Percentiles rank a stretch among this genome's conserved stretches.
Evolutionary conservation across 2,329 filamentous ascomycete genomes (phyloP).

Genomic region (Colletotrichum melonis): DNA sequence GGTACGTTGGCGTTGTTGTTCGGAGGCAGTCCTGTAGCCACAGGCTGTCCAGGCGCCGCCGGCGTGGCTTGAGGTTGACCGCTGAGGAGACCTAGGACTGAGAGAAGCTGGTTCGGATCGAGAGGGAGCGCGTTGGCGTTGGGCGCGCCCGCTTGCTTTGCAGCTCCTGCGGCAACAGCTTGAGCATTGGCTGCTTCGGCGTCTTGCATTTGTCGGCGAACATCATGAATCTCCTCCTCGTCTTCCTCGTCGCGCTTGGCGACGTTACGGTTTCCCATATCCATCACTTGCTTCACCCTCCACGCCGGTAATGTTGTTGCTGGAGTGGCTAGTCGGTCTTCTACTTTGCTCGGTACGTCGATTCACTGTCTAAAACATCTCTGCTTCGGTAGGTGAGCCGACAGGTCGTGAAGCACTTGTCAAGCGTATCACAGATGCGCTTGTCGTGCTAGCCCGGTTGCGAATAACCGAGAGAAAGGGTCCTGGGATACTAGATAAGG

Average conservation of each 20-base stretch:
- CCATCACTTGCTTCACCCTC: background rate
- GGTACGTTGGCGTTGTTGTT: conserved; percentile 32
- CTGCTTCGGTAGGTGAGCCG: conserved; percentile 10
- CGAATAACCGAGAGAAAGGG: background rate
- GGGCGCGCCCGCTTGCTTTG: background rate
- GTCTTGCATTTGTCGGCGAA: background rate
- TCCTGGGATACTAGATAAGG: background rate
- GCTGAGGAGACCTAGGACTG: conserved; percentile 1
- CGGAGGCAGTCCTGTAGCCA: background rate
- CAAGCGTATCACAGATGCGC: conserved; percentile 14
- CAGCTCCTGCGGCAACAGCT: conserved; percentile 5
- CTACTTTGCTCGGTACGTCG: background rate
- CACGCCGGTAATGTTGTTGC: background rate
- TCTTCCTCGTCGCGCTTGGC: background rate
- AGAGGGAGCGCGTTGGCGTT: conserved; percentile 10
- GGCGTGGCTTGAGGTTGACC: background rate
- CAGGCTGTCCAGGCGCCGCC: background rate
- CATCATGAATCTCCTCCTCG: background rate
- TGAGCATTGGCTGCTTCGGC: conserved; percentile 5
- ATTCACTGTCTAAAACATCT: background rate
- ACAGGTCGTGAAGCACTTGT: background rate
- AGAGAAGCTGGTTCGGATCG: conserved; percentile 28
- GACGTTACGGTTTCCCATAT: background rate
- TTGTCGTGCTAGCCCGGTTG: background rate
- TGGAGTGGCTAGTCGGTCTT: background rate